Base-by-base conservation (phyloP, 805 yeast species). In the Komagataella mondaviorum region DNA sequence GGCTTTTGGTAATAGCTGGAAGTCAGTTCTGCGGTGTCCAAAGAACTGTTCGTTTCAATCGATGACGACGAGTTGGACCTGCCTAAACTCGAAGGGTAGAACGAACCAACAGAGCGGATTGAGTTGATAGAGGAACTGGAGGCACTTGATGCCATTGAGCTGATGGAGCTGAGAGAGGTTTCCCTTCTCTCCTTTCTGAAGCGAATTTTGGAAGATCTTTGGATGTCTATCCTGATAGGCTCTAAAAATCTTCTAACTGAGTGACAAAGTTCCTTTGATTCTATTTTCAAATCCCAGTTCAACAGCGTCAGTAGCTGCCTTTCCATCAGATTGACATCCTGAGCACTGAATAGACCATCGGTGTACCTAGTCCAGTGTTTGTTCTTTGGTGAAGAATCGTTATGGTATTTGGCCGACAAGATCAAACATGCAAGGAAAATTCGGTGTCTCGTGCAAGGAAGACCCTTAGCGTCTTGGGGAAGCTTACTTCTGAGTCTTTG, bases 291-390 rank as follows among this genome's bases (percentile, higher is more conserved):
- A 63, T 85, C 83, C 89, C 90, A 85, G 65, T 83, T 76, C 61
- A 85, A 68, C 49, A 85, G 69, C 60, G 73, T 78, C 50, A 85
- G 70, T 53, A 85, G 68, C 65, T 85, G 91, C 62, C 88, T 77
- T 66, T 85, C 95, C 89, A 85, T 85, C 55, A 84, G 70, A 64
- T 84, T 85, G 56, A 85, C 79, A 63, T 85, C 95, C 55, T 80
- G 80, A 51, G 74, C 66, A 48, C 72, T 69, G 66, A 85, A 84
- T 46, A 85, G 70, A 2, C 87, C 88, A 59, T 85, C 89, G 5
- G 91, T 82, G 65, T 83, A 83, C 57, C 75, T 77, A 45, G 88
- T 81, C 95, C 95, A 85, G 64, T 85, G 89, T 56, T 72, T 71
- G 66, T 85, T 85, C 60, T 83, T 80, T 54, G 91, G 89, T 10